Evolutionary conservation across 371 early-diverging fungal species (phyloP).

Genomic region (Saksenaea oblongispora): DNA sequence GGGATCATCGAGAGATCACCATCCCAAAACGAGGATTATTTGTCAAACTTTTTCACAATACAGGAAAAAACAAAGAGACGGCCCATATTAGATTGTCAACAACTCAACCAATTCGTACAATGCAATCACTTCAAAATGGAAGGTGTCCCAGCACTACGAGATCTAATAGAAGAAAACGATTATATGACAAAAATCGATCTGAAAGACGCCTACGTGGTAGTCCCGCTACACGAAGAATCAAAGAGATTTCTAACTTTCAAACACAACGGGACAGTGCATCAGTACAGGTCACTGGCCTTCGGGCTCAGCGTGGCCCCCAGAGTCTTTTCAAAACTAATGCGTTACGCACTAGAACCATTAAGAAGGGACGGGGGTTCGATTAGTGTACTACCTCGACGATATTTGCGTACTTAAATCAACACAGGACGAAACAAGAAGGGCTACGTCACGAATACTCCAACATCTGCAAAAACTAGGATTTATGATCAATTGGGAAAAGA

Average conservation of each 20-base stretch:
- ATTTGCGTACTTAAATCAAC: slow-evolving; percentile 12
- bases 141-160: slow-evolving; percentile 12
- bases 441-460: neutral
- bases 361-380: slow-evolving; percentile 1
- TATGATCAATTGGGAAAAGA: slow-evolving; percentile 19
- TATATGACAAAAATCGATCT: slow-evolving; percentile 14
- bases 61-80: slow-evolving; percentile 9
- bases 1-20: slow-evolving; percentile 1
- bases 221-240: neutral
- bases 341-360: slow-evolving; percentile 9
- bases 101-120: slow-evolving; percentile 4
- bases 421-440: neutral
- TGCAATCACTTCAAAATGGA: slow-evolving; percentile 18
- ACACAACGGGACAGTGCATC: neutral
- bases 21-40: neutral
- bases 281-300: neutral
- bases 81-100: slow-evolving; percentile 7
- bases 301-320: neutral
- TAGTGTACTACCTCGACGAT: slow-evolving; percentile 20
- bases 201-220: slow-evolving; percentile 9
- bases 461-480: slow-evolving; percentile 4
- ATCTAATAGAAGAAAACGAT: slow-evolving; percentile 7
- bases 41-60: slow-evolving; percentile 11
- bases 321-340: slow-evolving; percentile 1
- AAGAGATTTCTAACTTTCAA: neutral